phyloP scores from a whole-genome alignment of 1,139 yeast genomes.

The Candida labiduridarum region DNA sequence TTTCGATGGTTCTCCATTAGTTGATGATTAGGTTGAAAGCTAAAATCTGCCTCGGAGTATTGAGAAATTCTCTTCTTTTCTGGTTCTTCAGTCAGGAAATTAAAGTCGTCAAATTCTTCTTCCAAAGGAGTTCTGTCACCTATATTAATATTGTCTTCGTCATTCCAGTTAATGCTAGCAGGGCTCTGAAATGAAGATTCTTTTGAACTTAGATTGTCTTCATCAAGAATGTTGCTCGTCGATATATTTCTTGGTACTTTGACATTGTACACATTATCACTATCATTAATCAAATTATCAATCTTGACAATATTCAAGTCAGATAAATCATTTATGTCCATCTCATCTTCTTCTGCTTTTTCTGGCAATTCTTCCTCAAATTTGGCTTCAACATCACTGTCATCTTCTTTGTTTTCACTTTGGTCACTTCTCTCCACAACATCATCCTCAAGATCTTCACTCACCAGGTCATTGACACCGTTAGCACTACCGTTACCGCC shows the following conservation, averaged over 20 bases:
- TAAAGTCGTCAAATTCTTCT: conserved; percentile 13
- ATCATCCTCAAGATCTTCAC: conserved; percentile 6
- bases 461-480: conserved; percentile 15
- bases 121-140: conserved; percentile 16
- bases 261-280: conserved; percentile 12
- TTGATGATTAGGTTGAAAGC: conserved; percentile 11
- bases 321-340: conserved; percentile 43
- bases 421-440: conserved; percentile 15
- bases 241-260: conserved; percentile 13
- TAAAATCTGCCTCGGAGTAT: conserved; percentile 19
- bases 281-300: conserved; percentile 37
- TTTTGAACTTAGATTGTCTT: conserved; percentile 19
- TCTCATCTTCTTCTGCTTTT: conserved; percentile 14
- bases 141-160: conserved; percentile 34
- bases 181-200: conserved; percentile 46
- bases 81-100: conserved; percentile 8
- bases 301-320: conserved; percentile 43
- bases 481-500: conserved; percentile 10
- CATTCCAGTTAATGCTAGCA: conserved; percentile 49
- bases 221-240: conserved; percentile 16
- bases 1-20: too few species aligned
- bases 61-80: conserved; percentile 1
- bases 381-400: conserved; percentile 3
- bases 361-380: conserved; percentile 11
- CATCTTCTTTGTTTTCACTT: conserved; percentile 8